Conservation (phyloP, 176 grass and related monocot genomes). For the Hordeum marinum region DNA sequence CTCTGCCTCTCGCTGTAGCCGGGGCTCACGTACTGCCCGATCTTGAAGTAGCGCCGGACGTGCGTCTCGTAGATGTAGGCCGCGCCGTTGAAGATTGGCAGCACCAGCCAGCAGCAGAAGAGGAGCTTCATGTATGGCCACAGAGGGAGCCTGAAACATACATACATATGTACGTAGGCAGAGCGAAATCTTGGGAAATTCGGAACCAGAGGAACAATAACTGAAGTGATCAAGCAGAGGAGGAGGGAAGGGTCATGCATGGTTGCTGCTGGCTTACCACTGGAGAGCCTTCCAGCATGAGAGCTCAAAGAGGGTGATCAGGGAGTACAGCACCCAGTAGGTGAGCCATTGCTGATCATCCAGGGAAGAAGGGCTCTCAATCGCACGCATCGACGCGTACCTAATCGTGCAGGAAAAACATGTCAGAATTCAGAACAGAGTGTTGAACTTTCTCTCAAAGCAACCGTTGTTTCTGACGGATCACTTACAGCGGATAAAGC, state of each 20-base stretch:
- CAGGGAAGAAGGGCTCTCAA: conserved; percentile 78
- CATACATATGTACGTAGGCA: not conserved
- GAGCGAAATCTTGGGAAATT: not conserved
- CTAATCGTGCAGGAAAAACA: conserved; percentile 23
- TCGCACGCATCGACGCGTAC: conserved; percentile 89
- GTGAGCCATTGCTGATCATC: conserved; percentile 99
- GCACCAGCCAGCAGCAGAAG: conserved; percentile 92
- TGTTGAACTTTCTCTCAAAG: not conserved
- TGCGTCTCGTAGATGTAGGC: conserved; percentile 85
- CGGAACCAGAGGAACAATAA: not conserved
- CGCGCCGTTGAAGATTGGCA: conserved; percentile 92
- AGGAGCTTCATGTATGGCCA: conserved; percentile 94
- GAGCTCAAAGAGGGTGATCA: conserved; percentile 91
- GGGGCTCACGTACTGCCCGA: conserved; percentile 61
- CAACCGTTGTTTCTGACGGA: not conserved
- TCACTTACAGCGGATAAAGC: conserved; percentile 91
- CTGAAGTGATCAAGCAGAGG: not conserved
- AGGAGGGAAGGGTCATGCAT: not conserved
- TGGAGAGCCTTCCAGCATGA: conserved; percentile 76
- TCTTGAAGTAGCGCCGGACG: conserved; percentile 84
- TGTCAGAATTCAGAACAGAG: not conserved
- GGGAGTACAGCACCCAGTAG: conserved; percentile 92
- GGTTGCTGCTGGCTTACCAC: conserved; percentile 42
- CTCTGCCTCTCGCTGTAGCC: conserved; percentile 67
- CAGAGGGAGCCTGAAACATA: conserved; percentile 59